These are phyloP conservation scores for Xylariomycetidae sp. DNA, from an alignment of 2,329 filamentous ascomycete species.

Conservation along the genomic window DNA sequence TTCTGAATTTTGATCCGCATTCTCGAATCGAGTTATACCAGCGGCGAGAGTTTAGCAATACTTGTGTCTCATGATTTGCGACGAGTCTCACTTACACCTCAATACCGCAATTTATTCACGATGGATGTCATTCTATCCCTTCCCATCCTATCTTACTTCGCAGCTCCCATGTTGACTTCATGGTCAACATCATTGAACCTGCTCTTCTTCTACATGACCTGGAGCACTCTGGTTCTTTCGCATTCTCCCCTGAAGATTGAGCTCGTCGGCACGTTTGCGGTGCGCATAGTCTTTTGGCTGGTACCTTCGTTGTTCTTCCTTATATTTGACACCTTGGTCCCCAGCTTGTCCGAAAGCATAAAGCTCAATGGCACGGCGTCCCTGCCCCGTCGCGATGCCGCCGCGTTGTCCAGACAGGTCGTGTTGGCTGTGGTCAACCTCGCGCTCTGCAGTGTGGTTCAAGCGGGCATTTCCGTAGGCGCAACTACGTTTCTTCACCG, in stretches of 20 bases:
- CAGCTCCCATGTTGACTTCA: conserved; percentile 57
- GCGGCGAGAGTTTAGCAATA: no score
- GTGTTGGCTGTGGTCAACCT: conserved; percentile 43
- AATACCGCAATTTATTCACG: no score
- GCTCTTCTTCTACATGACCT: conserved; percentile 86
- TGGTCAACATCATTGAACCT: conserved; percentile 79
- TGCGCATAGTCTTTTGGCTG: conserved; percentile 67
- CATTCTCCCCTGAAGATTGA: conserved; percentile 74
- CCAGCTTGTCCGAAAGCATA: conserved; percentile 62
- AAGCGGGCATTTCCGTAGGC: conserved; percentile 37
- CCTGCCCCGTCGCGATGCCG: conserved; percentile 41
- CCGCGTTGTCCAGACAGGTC: conserved; percentile 30
- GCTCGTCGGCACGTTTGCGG: conserved; percentile 61
- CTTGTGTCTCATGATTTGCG: no score
- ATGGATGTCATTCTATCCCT: conserved; percentile 69
- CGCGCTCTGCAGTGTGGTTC: conserved; percentile 35
- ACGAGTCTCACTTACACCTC: no score
- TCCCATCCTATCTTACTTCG: conserved; percentile 65
- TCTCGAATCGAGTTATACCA: no score
- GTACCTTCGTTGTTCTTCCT: conserved; percentile 70
- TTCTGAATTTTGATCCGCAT: no score
- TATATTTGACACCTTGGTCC: conserved; percentile 65
- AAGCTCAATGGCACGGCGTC: conserved; percentile 59
- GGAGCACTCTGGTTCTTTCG: conserved; percentile 76
- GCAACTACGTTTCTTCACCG: conserved; percentile 29